Percentiles rank a stretch among this genome's conserved stretches.
Evolutionary conservation across 805 yeast species (phyloP).

Genomic region (Teunomyces funiuensis): DNA sequence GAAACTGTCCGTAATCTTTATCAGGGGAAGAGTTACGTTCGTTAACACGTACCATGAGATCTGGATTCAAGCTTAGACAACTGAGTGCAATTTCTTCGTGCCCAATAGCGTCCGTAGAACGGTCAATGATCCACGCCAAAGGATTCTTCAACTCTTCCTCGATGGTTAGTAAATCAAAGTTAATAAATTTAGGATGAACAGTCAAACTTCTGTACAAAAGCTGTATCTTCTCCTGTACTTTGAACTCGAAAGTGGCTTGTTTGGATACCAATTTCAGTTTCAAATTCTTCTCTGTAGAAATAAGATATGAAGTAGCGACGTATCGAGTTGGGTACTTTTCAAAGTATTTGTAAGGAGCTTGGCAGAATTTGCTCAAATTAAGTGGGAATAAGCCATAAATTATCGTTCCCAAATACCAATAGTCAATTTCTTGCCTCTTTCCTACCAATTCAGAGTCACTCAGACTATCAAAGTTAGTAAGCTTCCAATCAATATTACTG

Average conservation of each 20-base stretch:
- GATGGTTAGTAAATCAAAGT: constrained; percentile 24
- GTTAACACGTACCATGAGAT: constrained; percentile 14
- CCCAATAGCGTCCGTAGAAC: constrained; percentile 11
- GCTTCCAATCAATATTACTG: constrained; percentile 17
- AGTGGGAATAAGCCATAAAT: constrained; percentile 60
- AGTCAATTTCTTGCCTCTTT: constrained; percentile 5
- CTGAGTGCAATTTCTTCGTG: constrained; percentile 20
- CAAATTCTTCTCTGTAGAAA: not conserved
- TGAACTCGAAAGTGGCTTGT: not conserved
- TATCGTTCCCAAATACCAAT: constrained; percentile 42
- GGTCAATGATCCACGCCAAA: constrained; percentile 18
- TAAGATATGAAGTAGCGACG: constrained; percentile 6
- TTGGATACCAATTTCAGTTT: not conserved
- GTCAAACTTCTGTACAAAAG: constrained; percentile 32
- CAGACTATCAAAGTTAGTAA: constrained; percentile 13
- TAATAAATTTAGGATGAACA: constrained; percentile 50
- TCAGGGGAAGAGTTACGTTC: constrained; percentile 7
- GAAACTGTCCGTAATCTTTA: not conserved
- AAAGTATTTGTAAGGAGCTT: constrained; percentile 39
- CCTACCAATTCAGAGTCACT: constrained; percentile 18
- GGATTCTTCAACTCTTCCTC: constrained; percentile 23
- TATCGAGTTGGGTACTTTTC: constrained; percentile 1
- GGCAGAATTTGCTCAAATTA: constrained; percentile 43
- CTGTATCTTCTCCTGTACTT: constrained; percentile 17
- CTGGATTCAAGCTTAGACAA: constrained; percentile 21